A percentile compares a stretch with the other conserved stretches of the same genome.
Conservation (phyloP, 2,329 filamentous ascomycete genomes). For the Cladorrhinum sp. region DNA sequence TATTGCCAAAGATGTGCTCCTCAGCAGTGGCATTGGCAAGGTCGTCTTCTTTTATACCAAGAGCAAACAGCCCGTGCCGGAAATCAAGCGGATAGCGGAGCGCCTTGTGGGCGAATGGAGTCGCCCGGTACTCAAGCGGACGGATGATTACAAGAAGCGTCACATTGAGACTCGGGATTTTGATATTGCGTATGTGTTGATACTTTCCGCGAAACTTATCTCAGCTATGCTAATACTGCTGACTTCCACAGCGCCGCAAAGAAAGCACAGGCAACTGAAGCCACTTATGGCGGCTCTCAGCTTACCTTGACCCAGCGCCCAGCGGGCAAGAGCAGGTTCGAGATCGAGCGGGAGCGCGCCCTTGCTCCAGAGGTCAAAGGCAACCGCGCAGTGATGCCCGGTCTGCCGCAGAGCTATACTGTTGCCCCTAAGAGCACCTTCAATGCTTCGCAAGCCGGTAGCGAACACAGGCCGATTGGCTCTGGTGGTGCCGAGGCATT, state of each 20-base stretch:
- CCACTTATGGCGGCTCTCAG: conserved; percentile 40
- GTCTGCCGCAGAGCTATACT: conserved; percentile 56
- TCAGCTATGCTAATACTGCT: background rate
- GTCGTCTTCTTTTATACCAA: conserved; percentile 96
- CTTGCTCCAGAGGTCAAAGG: conserved; percentile 53
- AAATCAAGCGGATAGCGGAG: conserved; percentile 92
- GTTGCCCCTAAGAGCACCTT: conserved; percentile 62
- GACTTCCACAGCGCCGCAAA: conserved; percentile 47
- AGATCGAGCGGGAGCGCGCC: conserved; percentile 56
- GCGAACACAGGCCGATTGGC: conserved; percentile 59
- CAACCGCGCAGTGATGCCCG: conserved; percentile 57
- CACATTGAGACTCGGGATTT: conserved; percentile 62
- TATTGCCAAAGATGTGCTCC: conserved; percentile 84
- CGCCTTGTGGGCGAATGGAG: conserved; percentile 94
- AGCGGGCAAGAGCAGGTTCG: conserved; percentile 37
- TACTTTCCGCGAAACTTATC: background rate
- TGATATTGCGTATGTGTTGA: conserved; percentile 55
- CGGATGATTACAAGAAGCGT: conserved; percentile 90
- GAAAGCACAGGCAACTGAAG: conserved; percentile 47
- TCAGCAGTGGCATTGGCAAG: conserved; percentile 92
- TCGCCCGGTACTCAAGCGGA: conserved; percentile 86
- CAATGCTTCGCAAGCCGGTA: conserved; percentile 45
- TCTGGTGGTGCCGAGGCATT: conserved; percentile 64
- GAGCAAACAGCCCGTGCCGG: conserved; percentile 81
- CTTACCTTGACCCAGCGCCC: conserved; percentile 52